Evolutionary conservation across 2,329 filamentous ascomycete species (phyloP), one percentile per base, ranked within the genome.

Genomic region (Talaromyces verruculosus): DNA sequence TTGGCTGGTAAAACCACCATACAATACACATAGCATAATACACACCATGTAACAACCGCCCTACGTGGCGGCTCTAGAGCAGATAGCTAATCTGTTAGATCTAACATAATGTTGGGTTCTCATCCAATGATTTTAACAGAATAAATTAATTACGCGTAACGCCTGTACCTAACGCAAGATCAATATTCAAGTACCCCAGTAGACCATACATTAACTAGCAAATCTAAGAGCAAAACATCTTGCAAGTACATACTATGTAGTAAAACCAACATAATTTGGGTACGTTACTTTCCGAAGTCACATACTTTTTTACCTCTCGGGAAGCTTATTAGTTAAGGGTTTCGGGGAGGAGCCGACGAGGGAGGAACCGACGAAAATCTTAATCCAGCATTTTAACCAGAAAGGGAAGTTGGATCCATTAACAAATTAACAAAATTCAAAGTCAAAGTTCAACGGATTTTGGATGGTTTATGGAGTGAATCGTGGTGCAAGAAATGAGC

Each of bases 261-360:
- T 5, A 53, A 13, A 53, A 30, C 15, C 49, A n/a, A 53, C 49
- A 30, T 53, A n/a, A 30, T 53, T 33, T 30, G 28, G 25, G 49
- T 53, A 33, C 22, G 45, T 28, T 22, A 47, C 45, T 28, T 49
- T 49, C 45, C 45, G 43, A 49, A 28, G 22, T 28, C 47, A 49
- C 25, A 30, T 53, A 30, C 25, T 53, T 53, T 53, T 53, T 49
- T 8, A 7, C 22, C 25, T 53, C 28, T 33, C 28, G 49, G 17
- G 25, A 53, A 53, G 49, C 28, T 33, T 33, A 30, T 33, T n/a
- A n/a, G n/a, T n/a, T 53, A 11, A 33, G 15, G 15, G 25, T 53
- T n/a, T 53, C 49, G 49, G 49, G 10, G 49, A 53, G 17, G 28
- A 53, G 17, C 49, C 49, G 49, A 53, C n/a, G n/a, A n/a, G 49